phyloP scores from a whole-genome alignment of 192 early-diverging fungal genomes.

The Mortierella antarctica region DNA sequence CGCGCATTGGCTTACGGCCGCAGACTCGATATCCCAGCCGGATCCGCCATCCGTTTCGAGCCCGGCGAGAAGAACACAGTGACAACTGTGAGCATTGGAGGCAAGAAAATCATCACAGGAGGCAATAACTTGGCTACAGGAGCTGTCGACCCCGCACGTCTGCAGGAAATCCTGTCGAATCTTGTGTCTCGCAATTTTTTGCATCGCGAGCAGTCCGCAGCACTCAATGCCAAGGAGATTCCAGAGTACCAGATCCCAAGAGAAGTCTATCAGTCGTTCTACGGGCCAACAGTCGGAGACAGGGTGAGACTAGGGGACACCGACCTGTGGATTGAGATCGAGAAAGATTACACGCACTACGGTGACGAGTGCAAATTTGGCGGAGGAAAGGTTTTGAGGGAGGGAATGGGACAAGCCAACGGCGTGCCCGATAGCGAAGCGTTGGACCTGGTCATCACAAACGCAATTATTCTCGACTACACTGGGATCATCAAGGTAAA shows the following conservation, averaged over 20 bases:
- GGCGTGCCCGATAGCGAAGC: conserved; percentile 73
- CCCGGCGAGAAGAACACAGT: conserved; percentile 93
- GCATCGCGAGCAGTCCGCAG: conserved; percentile 68
- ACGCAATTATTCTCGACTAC: conserved; percentile 92
- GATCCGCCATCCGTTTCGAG: conserved; percentile 95
- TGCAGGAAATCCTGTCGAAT: conserved; percentile 64
- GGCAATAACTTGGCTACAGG: conserved; percentile 89
- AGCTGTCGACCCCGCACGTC: conserved; percentile 62
- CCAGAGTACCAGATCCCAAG: conserved; percentile 77
- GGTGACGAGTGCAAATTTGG: conserved; percentile 99
- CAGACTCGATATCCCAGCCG: conserved; percentile 92
- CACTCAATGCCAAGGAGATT: conserved; percentile 56
- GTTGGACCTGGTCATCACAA: conserved; percentile 95
- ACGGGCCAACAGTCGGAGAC: conserved; percentile 95
- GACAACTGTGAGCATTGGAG: conserved; percentile 85
- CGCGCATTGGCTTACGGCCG: conserved; percentile 85
- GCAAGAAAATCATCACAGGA: conserved; percentile 80
- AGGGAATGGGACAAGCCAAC: conserved; percentile 94
- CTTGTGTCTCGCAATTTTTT: conserved; percentile 65
- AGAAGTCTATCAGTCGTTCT: conserved; percentile 87
- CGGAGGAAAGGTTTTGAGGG: conserved; percentile 92
- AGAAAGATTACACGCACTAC: conserved; percentile 89
- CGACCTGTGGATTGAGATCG: conserved; percentile 84
- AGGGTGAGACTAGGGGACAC: conserved; percentile 89
- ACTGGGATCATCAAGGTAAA: conserved; percentile 93